These are phyloP conservation scores for Bolboschoenoplectus hybrid DNA, from an alignment of 202 grass and related monocot genomes.

Conservation along the genomic window DNA sequence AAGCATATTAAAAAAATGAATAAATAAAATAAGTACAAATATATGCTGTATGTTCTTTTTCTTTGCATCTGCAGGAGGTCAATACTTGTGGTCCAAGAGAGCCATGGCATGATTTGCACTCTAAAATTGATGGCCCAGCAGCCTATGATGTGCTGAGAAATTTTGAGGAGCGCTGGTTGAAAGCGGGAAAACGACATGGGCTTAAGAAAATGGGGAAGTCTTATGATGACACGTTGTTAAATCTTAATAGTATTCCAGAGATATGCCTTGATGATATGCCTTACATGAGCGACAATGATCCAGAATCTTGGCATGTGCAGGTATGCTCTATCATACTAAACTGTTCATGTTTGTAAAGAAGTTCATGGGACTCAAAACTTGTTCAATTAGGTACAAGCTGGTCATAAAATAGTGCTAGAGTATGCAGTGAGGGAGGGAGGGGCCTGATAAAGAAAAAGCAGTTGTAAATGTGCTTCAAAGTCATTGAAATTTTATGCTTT, in stretches of 20 bases:
- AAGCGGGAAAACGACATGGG: constrained; percentile 78
- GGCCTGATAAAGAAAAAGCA: neutral
- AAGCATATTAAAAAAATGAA: neutral
- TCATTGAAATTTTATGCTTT: neutral
- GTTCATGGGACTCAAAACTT: neutral
- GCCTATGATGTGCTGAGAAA: constrained; percentile 88
- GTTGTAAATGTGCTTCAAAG: neutral
- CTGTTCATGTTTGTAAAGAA: neutral
- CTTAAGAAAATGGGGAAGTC: constrained; percentile 73
- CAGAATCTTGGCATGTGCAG: constrained; percentile 91
- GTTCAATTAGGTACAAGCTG: neutral
- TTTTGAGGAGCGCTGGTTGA: constrained; percentile 88
- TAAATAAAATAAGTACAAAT: neutral
- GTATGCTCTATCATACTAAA: constrained; percentile 37
- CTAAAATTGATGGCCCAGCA: constrained; percentile 84
- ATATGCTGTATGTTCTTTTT: neutral
- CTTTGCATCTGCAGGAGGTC: constrained; percentile 42
- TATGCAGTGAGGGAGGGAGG: neutral
- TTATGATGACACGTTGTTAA: constrained; percentile 76
- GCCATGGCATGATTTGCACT: constrained; percentile 98
- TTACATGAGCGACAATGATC: constrained; percentile 75
- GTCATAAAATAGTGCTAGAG: neutral
- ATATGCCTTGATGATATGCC: constrained; percentile 53
- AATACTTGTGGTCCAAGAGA: constrained; percentile 90
- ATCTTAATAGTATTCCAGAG: constrained; percentile 63